Base-by-base conservation (phyloP, 2,329 filamentous ascomycete species). In the Sporothrix pallida region DNA sequence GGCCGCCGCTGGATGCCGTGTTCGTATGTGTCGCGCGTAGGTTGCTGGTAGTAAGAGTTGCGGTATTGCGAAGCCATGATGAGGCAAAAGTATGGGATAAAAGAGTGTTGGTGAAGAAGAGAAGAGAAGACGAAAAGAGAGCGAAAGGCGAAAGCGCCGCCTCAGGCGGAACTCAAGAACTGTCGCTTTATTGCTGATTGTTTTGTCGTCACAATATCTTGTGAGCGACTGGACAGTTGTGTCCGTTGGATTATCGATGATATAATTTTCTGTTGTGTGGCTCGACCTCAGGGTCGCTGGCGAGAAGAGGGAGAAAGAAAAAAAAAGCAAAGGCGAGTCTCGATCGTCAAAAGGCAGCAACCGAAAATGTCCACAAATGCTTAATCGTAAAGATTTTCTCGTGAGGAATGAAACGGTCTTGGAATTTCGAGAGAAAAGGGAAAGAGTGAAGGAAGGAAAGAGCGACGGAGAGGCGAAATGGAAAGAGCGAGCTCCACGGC, bases 41-140 rank as follows among this genome's bases (percentile, higher is more conserved):
- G 76, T 78, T 80, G 79, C 75, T 80, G 79, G 83, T 87, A 86
- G 80, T 88, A 84, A 69, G 87, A 88, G 80, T 84, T 87, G 82
- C 86, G 87, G 77, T 86, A 85, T 77, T 87, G 85, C 74, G 86
- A 85, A 52, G 62, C 69, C 72, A 74, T 71, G n/a, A 50, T 74
- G 71, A 15, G 70, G 44, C 20, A 31, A 17, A 26, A 8, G 1
- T 2, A 46, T 5, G 44, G 42, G 42, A 23, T 26, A 58, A 13
- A 26, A 20, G 20, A n/a, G 2, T 13, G 42, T 17, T 37, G 31
- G 7, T 37, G 31, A n/a, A 20, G 37, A 42, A 60, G 26, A 46
- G 50, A 72, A 20, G 54, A 17, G 63, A 72, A 54, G 44, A n/a
- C 15, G n/a, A 56, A 67, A 17, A n/a, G 9, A 48, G 13, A 48